Evolutionary conservation across 164 flowering plant species (phyloP).

Genomic region (Buxus sempervirens): DNA sequence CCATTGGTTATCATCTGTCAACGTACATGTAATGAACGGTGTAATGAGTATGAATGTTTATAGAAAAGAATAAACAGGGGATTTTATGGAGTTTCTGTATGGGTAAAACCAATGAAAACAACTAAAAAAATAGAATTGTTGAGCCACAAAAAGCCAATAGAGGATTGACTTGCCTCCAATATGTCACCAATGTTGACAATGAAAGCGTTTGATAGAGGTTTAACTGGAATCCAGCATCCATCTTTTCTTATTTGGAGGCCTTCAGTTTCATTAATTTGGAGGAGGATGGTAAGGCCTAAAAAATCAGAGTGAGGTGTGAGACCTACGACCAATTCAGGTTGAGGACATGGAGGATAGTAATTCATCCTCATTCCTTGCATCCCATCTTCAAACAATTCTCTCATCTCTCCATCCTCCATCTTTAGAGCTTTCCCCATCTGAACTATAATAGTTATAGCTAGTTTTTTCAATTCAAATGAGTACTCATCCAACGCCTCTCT

Average conservation of each 20-base stretch:
- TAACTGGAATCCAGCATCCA: not conserved
- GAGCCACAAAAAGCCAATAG: no score
- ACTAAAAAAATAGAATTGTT: no score
- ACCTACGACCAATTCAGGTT: not conserved
- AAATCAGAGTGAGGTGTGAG: slow-evolving; percentile 2
- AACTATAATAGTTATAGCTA: not conserved
- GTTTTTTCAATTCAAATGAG: not conserved
- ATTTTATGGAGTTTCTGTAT: no score
- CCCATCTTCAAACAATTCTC: not conserved
- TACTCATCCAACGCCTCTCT: not conserved
- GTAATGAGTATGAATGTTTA: no score
- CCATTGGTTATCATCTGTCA: no score
- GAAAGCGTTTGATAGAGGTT: not conserved
- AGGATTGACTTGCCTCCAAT: not conserved
- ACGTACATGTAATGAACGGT: no score
- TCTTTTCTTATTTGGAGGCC: not conserved
- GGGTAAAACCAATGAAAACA: no score
- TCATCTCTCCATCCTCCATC: not conserved
- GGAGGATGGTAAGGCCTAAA: not conserved
- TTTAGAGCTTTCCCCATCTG: not conserved
- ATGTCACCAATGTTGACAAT: not conserved
- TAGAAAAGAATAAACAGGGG: no score
- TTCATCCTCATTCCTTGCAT: not conserved
- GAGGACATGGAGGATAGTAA: slow-evolving; percentile 1
- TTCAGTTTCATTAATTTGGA: not conserved